A percentile compares a stretch with the other conserved stretches of the same genome.
These are phyloP conservation scores for Arthrobotrys megalospora DNA, from an alignment of 2,329 filamentous ascomycete species.

Conservation along the genomic window DNA sequence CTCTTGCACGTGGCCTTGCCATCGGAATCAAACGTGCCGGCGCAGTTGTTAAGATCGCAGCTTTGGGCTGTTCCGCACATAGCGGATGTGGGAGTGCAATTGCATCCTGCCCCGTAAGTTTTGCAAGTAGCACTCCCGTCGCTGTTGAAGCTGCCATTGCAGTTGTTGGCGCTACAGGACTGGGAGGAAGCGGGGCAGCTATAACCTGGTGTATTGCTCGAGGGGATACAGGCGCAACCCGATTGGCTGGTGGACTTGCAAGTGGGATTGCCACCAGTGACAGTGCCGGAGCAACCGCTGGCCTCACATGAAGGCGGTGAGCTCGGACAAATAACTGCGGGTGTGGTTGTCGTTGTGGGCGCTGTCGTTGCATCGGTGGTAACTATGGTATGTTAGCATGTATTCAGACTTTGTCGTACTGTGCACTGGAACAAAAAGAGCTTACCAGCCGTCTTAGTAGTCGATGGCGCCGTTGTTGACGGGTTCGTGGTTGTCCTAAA, in stretches of 20 bases:
- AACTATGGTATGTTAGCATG: neutral
- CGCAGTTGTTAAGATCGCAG: conserved; percentile 30
- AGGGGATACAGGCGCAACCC: conserved; percentile 32
- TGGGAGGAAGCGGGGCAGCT: conserved; percentile 19
- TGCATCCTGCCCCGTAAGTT: conserved; percentile 32
- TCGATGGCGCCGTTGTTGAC: neutral
- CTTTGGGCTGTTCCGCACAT: conserved; percentile 40
- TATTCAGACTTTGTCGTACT: neutral
- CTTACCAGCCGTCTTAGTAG: neutral
- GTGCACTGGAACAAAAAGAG: too few relatives aligned
- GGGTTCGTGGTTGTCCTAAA: neutral
- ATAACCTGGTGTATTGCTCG: conserved; percentile 27
- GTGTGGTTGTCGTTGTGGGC: conserved; percentile 15
- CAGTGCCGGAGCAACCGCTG: conserved; percentile 22
- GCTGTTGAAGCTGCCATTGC: conserved; percentile 37
- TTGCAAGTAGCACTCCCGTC: conserved; percentile 32
- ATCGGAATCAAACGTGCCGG: conserved; percentile 28
- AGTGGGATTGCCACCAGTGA: conserved; percentile 29
- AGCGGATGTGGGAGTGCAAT: conserved; percentile 20
- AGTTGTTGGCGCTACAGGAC: conserved; percentile 28
- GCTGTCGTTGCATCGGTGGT: conserved; percentile 3
- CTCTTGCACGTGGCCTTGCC: conserved; percentile 31
- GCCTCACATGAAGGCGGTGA: conserved; percentile 33
- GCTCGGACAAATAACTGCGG: conserved; percentile 10
- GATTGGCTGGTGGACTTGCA: conserved; percentile 35